These are phyloP conservation scores for Geotrichum australiense DNA, from an alignment of 1,139 yeast species.

Conservation along the genomic window DNA sequence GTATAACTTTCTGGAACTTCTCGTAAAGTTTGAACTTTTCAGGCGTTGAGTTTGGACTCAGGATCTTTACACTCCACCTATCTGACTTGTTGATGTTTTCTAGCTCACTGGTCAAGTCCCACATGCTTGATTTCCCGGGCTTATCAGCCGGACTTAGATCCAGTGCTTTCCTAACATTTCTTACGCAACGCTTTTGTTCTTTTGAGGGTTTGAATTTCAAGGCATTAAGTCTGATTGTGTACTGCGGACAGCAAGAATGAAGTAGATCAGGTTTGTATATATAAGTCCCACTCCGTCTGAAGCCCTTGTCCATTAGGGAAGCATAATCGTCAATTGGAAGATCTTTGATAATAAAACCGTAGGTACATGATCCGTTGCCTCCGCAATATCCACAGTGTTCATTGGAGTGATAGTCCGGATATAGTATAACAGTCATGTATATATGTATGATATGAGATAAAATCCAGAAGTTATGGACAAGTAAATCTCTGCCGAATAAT, in stretches of 20 bases:
- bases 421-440: not conserved
- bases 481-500: too few relatives aligned
- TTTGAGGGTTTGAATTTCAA: constrained; percentile 45
- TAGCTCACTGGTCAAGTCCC: constrained; percentile 2
- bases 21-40: constrained; percentile 63
- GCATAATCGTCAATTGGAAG: constrained; percentile 49
- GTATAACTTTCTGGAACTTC: constrained; percentile 64
- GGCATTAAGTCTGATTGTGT: constrained; percentile 63
- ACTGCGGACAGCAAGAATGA: constrained; percentile 74
- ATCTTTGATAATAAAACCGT: constrained; percentile 1
- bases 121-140: too few relatives aligned
- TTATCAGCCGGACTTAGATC: constrained; percentile 9
- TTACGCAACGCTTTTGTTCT: constrained; percentile 60
- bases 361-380: constrained; percentile 5
- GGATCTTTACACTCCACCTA: constrained; percentile 46
- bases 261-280: constrained; percentile 68
- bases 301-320: constrained; percentile 59
- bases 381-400: constrained; percentile 16
- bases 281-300: constrained; percentile 69
- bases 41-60: constrained; percentile 44
- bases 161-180: constrained; percentile 46
- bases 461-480: too few relatives aligned
- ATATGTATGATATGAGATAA: too few relatives aligned
- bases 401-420: constrained; percentile 1
- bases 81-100: constrained; percentile 4